Percentiles rank a stretch among this genome's conserved stretches.
Evolutionary conservation across 495 filamentous ascomycete species (phyloP).

Genomic region (Paragyromitra xinjiangensis): DNA sequence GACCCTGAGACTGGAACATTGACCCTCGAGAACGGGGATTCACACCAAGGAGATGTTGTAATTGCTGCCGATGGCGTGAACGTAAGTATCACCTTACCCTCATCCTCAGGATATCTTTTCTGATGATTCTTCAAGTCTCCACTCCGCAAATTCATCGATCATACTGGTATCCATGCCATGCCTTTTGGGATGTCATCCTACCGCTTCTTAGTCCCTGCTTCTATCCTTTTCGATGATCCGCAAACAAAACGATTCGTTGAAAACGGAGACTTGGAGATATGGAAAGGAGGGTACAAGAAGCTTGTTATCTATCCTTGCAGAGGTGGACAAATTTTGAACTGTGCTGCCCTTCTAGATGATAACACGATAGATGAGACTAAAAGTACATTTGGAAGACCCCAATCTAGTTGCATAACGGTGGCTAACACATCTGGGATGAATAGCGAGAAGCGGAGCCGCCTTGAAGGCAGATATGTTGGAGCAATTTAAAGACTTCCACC

Average conservation of each 20-base stretch:
- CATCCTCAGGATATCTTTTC: neutral
- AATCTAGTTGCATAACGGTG: neutral
- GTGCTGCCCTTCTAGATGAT: conserved; percentile 60
- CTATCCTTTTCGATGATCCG: conserved; percentile 63
- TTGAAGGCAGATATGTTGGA: conserved; percentile 60
- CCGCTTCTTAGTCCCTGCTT: conserved; percentile 66
- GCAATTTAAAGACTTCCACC: conserved; percentile 65
- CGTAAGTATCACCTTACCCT: conserved; percentile 30
- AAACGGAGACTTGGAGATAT: conserved; percentile 63
- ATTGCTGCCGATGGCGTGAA: conserved; percentile 62
- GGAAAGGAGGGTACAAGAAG: conserved; percentile 63
- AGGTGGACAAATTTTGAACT: conserved; percentile 67
- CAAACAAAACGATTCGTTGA: conserved; percentile 58
- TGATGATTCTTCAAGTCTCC: conserved; percentile 50
- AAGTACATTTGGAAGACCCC: neutral
- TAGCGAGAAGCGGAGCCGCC: conserved; percentile 61
- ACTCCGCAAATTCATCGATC: conserved; percentile 48
- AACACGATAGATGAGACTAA: conserved; percentile 3
- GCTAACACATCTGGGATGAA: conserved; percentile 50
- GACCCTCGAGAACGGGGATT: conserved; percentile 60
- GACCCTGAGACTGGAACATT: conserved; percentile 61
- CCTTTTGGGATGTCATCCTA: conserved; percentile 68
- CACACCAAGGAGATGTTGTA: conserved; percentile 59
- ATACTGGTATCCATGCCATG: conserved; percentile 43
- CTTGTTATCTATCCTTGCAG: conserved; percentile 69